Conservation (phyloP, 352 stramenopile species). For the Phytophthora constricta region DNA sequence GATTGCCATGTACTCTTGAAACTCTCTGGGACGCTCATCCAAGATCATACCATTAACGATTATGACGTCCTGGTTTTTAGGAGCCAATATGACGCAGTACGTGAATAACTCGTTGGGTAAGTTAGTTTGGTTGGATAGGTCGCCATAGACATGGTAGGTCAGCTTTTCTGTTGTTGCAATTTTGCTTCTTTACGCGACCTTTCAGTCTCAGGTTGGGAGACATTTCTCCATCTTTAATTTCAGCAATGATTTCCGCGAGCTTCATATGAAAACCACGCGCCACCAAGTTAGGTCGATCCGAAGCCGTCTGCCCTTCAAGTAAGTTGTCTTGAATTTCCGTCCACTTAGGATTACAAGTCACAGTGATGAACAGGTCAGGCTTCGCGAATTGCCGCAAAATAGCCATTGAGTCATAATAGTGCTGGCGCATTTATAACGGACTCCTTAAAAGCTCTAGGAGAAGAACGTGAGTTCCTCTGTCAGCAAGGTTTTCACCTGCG, state of each 20-base stretch:
- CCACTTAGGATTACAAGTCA: slow-evolving; percentile 47
- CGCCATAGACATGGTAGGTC: background rate
- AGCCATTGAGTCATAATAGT: slow-evolving; percentile 52
- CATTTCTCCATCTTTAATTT: slow-evolving; percentile 34
- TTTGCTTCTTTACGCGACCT: background rate
- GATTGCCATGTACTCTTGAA: background rate
- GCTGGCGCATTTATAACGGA: slow-evolving; percentile 23
- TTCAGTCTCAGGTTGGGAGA: background rate
- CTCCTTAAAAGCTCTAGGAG: background rate
- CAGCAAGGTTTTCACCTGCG: background rate
- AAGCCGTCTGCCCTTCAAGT: slow-evolving; percentile 9
- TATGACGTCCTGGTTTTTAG: background rate
- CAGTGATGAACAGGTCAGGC: slow-evolving; percentile 58
- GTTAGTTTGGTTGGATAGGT: background rate
- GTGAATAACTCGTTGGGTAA: background rate
- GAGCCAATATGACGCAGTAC: background rate
- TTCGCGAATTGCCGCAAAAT: slow-evolving; percentile 41
- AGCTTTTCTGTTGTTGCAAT: background rate
- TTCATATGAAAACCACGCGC: slow-evolving; percentile 28
- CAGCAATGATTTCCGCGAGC: slow-evolving; percentile 22
- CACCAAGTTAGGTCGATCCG: slow-evolving; percentile 26
- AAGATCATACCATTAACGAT: background rate
- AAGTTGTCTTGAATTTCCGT: slow-evolving; percentile 35
- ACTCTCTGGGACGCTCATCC: background rate
- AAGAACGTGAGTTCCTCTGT: background rate